phyloP scores from a whole-genome alignment of 2,329 filamentous ascomycete species.

The Colletotrichum sublineola region DNA sequence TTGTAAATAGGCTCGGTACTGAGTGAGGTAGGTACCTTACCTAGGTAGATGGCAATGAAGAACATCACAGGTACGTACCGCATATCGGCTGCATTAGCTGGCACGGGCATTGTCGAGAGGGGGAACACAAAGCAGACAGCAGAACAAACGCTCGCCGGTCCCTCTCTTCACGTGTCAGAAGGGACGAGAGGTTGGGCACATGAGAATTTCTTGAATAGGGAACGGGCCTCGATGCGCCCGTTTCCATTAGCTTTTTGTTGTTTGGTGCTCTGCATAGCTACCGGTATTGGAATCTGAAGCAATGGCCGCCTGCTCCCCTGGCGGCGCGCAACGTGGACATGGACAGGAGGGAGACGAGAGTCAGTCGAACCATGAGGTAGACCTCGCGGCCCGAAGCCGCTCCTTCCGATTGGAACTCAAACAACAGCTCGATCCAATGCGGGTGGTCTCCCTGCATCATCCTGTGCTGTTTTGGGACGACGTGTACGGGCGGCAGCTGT shows the following conservation, averaged over 20 bases:
- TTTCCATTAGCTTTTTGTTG: slow-evolving; percentile 1
- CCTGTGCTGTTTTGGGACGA: slow-evolving; percentile 20
- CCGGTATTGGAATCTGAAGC: slow-evolving; percentile 20
- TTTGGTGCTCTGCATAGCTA: slow-evolving; percentile 23
- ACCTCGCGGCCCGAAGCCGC: slow-evolving; percentile 41
- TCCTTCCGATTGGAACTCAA: slow-evolving; percentile 37
- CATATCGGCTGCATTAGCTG: background rate
- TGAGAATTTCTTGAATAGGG: background rate
- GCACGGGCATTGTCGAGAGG: background rate
- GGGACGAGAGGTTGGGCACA: background rate
- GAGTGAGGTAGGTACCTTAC: too few species aligned
- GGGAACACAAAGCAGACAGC: slow-evolving; percentile 5
- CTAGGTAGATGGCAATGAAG: too few species aligned
- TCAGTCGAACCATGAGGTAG: slow-evolving; percentile 38
- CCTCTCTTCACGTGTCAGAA: slow-evolving; percentile 39
- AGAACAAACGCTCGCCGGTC: slow-evolving; percentile 11
- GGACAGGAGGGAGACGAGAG: slow-evolving; percentile 29
- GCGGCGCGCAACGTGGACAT: slow-evolving; percentile 21
- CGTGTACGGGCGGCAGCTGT: slow-evolving; percentile 21
- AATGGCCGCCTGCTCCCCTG: slow-evolving; percentile 6
- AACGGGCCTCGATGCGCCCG: slow-evolving; percentile 14
- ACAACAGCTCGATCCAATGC: slow-evolving; percentile 40
- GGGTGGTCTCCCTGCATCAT: slow-evolving; percentile 28
- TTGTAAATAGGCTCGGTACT: too few species aligned
- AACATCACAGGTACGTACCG: background rate